Percentiles rank a stretch among this genome's conserved stretches.
Conservation (phyloP, 371 early-diverging fungal species). For the Syncephalastrum contaminatum region DNA sequence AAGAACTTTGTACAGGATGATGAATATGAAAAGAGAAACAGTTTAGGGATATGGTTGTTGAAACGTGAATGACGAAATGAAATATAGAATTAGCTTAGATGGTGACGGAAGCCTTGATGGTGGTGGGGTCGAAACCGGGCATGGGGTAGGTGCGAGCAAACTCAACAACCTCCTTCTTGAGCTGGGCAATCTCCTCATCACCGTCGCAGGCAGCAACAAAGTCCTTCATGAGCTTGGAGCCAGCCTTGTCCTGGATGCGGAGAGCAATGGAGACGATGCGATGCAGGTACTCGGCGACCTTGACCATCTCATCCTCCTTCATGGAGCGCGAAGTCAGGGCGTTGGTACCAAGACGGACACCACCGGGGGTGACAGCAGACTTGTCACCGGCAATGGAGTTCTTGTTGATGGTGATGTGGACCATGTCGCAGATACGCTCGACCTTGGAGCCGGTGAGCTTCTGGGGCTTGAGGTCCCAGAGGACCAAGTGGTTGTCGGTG, state of each 20-base stretch:
- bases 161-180: constrained; percentile 87
- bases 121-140: constrained; percentile 72
- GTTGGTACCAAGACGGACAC: constrained; percentile 87
- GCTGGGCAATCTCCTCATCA: constrained; percentile 69
- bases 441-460: constrained; percentile 86
- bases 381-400: constrained; percentile 92
- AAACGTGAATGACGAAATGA: neutral
- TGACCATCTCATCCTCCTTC: constrained; percentile 83
- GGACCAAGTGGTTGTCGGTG: constrained; percentile 94
- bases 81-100: constrained; percentile 21
- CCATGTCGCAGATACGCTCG: constrained; percentile 96
- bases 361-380: constrained; percentile 86
- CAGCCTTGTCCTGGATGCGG: constrained; percentile 70
- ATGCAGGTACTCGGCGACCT: constrained; percentile 84
- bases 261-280: constrained; percentile 91
- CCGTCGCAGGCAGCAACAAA: constrained; percentile 77
- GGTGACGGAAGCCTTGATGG: constrained; percentile 45
- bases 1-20: constrained; percentile 11
- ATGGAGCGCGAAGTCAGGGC: constrained; percentile 92
- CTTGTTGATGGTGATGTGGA: constrained; percentile 91
- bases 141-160: constrained; percentile 91
- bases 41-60: too few relatives aligned
- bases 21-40: neutral
- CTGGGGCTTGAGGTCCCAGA: constrained; percentile 88
- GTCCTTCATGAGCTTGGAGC: constrained; percentile 95